Evolutionary conservation across 2,329 filamentous ascomycete genomes (phyloP), one percentile per base, ranked within the genome.

Genomic region (Phialemonium atrogriseum): DNA sequence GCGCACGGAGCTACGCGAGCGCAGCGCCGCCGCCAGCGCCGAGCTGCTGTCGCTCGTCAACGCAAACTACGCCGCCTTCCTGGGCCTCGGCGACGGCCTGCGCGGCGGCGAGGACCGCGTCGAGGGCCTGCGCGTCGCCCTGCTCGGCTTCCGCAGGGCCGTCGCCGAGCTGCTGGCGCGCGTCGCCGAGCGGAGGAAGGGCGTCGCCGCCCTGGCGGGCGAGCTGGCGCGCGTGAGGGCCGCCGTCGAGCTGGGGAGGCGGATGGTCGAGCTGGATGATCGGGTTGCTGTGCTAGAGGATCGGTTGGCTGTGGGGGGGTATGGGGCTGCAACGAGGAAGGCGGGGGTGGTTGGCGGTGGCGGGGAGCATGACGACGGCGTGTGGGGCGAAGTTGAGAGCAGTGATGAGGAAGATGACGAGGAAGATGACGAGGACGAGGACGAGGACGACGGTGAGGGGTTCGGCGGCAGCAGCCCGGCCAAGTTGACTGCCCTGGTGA

Each of bases 41-140:
- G 91, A 98, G 60, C 70, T 98, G 3, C 69, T 98, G 12, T 89
- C 95, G 59, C 74, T 98, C 7, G 91, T 98, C 43, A 98, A 98
- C 52, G 74, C 81, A 31, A 94, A 98, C 58, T 96, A 98, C 54
- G 81, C 86, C 28, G 83, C 89, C 35, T 98, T 98, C 47, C 59
- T 98, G 5, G 80, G 79, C 0, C 62, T 98, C 0, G 93, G 91
- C 0, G 77, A 73, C 27, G 84, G 86, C 46, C 62, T 98, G 25
- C 75, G 77, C 33, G 88, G 88, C 3, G 93, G 93, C 7, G 88
- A 94, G 49, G 89, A 95, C 48, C 84, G 80, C 53, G 80, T 95
- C 1, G 88, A 94, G 52, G 86, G 93, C 50, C 81, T 96, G 19
- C 73, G 85, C 25, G 83, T 98, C 1, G 86, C 87, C 0, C 59